Base-by-base conservation (phyloP, 331 rosid genomes). In the Acacia concinna region DNA sequence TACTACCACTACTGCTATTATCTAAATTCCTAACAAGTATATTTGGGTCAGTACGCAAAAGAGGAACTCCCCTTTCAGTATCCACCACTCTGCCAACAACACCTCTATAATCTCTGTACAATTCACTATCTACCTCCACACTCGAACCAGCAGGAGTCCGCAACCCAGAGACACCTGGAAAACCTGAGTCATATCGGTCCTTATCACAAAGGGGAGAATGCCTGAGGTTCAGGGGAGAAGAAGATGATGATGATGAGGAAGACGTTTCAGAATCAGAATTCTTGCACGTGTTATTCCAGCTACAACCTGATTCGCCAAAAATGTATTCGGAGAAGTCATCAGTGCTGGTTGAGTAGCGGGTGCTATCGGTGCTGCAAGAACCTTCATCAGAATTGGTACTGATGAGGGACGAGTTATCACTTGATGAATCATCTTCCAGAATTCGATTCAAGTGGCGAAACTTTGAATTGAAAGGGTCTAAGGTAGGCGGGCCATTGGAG, bases 351-450 rank as follows among this genome's bases (percentile, higher is more conserved):
- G 98, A 89, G 82, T 87, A 88, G 0, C 81, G 76, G 66, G 97
- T 88, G 85, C 94, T 92, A 44, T 89, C 97, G 0, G 97, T 93
- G 68, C 99, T 89, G 80, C 87, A 91, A 78, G 97, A 96, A 81
- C 97, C 93, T 88, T 85, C 98, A 31, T 96, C 97, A 1, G 98
- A 96, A 78, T 84, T 85, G 82, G 64, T 81, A 90, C 97, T 92
- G 81, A 94, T 41, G 54, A 92, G 95, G 70, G 98, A 94, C 52
- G 97, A 87, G 81, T 85, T 90, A 77, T 95, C 99, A 81, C 99
- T 95, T 23, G 97, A 91, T 7, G 96, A 90, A 87, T 93, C 98
- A 68, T 93, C 93, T 82, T 89, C 92, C 20, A 88, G 71, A 84
- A 84, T 84, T 86, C 85, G 82, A 77, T 57, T 90, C 80, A 89